Evolutionary conservation across 2,329 filamentous ascomycete species (phyloP).

Genomic region (Hypoxylon sp.): DNA sequence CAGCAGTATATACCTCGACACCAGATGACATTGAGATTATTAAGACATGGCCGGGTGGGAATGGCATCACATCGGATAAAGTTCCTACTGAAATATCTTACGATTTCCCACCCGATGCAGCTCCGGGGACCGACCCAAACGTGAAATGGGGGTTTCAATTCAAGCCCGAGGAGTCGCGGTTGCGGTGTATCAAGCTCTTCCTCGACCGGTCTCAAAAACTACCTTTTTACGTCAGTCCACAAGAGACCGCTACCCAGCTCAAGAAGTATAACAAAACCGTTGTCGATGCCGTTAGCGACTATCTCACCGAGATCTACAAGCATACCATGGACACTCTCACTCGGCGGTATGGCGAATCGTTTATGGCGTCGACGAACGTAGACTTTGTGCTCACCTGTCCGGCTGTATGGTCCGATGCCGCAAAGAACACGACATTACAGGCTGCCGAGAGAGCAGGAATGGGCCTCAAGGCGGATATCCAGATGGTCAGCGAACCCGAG

Average conservation of each 20-base stretch:
- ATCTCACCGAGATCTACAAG: constrained; percentile 80
- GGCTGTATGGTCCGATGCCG: constrained; percentile 86
- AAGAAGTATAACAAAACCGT: constrained; percentile 82
- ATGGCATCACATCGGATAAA: constrained; percentile 90
- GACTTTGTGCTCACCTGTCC: constrained; percentile 87
- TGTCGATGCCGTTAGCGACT: constrained; percentile 84
- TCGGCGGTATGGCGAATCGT: constrained; percentile 81
- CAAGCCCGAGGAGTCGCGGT: constrained; percentile 80
- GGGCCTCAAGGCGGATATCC: constrained; percentile 77
- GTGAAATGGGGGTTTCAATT: constrained; percentile 88
- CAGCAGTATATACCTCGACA: constrained; percentile 80
- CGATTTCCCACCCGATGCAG: constrained; percentile 59
- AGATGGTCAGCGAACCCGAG: constrained; percentile 86
- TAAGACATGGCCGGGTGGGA: constrained; percentile 86
- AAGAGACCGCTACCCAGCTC: constrained; percentile 83
- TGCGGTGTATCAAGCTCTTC: constrained; percentile 88
- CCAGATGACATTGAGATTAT: constrained; percentile 87
- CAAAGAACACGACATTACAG: constrained; percentile 85
- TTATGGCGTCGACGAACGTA: constrained; percentile 81
- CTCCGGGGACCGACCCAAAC: constrained; percentile 61
- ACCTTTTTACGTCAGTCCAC: constrained; percentile 82
- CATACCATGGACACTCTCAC: constrained; percentile 85
- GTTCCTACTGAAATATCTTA: constrained; percentile 85
- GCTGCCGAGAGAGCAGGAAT: constrained; percentile 85
- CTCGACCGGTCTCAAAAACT: constrained; percentile 85